phyloP scores from a whole-genome alignment of 1,139 yeast genomes.

The Yamadazyma kanchanaburiensis region DNA sequence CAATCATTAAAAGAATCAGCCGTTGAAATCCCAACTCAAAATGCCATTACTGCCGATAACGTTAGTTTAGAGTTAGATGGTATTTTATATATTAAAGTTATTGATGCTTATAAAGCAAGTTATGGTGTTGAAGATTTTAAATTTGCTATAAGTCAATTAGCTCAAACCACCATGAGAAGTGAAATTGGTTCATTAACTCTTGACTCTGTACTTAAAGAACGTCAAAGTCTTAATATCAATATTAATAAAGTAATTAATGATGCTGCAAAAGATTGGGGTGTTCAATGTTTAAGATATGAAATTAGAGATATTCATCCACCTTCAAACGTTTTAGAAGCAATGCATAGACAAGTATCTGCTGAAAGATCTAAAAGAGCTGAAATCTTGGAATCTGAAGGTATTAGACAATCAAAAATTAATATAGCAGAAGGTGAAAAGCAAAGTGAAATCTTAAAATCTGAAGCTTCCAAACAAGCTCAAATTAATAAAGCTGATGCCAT shows the following conservation, averaged over 20 bases:
- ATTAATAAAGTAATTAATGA: conserved; percentile 79
- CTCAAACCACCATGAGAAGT: conserved; percentile 88
- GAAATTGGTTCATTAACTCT: conserved; percentile 82
- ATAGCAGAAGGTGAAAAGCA: conserved; percentile 80
- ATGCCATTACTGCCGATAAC: conserved; percentile 83
- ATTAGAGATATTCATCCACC: conserved; percentile 91
- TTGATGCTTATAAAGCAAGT: conserved; percentile 81
- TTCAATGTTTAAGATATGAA: conserved; percentile 78
- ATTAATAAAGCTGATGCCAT: conserved; percentile 77
- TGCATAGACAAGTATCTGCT: conserved; percentile 88
- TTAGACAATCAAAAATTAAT: conserved; percentile 72
- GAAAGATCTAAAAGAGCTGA: conserved; percentile 86
- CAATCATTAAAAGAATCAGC: conserved; percentile 82
- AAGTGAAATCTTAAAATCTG: conserved; percentile 66
- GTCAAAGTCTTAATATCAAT: conserved; percentile 68
- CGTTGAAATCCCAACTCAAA: conserved; percentile 78
- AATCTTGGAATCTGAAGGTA: conserved; percentile 83
- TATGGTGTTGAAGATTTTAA: conserved; percentile 89
- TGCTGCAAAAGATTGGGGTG: conserved; percentile 87
- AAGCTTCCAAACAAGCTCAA: conserved; percentile 60
- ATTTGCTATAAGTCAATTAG: conserved; percentile 80
- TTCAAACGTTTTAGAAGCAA: conserved; percentile 78
- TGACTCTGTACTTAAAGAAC: conserved; percentile 73
- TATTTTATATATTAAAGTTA: conserved; percentile 70
- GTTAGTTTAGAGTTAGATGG: conserved; percentile 86